Conservation (phyloP, 306 rosid species). For the Alnus glutinosa region DNA sequence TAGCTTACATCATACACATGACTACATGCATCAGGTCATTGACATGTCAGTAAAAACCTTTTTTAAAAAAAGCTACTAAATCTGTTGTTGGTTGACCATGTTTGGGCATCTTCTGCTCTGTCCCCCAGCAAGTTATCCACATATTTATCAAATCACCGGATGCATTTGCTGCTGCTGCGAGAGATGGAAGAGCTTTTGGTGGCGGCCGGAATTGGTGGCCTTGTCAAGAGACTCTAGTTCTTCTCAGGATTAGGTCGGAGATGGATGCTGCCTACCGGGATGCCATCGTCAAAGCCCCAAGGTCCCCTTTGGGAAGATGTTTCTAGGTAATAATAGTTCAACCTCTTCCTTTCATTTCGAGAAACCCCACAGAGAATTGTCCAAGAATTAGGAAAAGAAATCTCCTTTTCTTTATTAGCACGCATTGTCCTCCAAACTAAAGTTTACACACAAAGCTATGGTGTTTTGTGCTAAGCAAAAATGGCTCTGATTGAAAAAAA, state of each 20-base stretch:
- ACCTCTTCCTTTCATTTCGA: neutral
- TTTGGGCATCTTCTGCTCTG: no score
- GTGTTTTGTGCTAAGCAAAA: neutral
- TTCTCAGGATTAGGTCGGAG: conserved; percentile 49
- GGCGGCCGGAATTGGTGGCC: conserved; percentile 47
- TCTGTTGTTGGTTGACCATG: no score
- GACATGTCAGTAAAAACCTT: no score
- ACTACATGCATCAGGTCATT: no score
- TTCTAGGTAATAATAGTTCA: conserved; percentile 33
- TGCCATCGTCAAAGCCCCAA: conserved; percentile 35
- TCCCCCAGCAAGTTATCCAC: no score
- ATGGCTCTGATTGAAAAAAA: no score
- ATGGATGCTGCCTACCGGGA: conserved; percentile 49
- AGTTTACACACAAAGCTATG: neutral
- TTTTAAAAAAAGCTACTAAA: no score
- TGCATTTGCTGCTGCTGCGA: neutral
- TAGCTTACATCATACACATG: no score
- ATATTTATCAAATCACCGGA: neutral
- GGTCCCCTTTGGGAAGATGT: conserved; percentile 57
- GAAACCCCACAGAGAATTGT: neutral
- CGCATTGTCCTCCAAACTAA: neutral
- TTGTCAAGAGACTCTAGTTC: conserved; percentile 45
- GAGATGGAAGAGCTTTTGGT: conserved; percentile 18
- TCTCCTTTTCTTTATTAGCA: neutral
- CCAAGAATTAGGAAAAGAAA: neutral